A percentile compares a stretch with the other conserved stretches of the same genome.
Conservation (phyloP, 805 yeast genomes). For the Teunomyces funiuensis region DNA sequence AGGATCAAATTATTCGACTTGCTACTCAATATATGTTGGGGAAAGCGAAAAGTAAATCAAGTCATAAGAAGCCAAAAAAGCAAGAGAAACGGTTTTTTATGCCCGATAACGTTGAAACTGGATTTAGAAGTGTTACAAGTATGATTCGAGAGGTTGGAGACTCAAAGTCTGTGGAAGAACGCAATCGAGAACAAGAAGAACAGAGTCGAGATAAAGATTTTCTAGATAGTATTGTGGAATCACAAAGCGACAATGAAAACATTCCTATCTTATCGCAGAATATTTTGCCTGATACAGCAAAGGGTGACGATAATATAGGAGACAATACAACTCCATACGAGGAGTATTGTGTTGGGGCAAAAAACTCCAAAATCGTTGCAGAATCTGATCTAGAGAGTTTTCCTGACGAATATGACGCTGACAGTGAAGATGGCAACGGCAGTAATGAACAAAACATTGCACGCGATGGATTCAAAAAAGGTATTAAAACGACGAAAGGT, state of each 20-base stretch:
- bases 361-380: no score
- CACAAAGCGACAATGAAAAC: slow-evolving; percentile 15
- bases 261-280: neutral
- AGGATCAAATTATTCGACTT: slow-evolving; percentile 62
- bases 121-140: slow-evolving; percentile 54
- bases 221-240: slow-evolving; percentile 16
- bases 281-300: neutral
- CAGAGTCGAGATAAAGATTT: slow-evolving; percentile 9
- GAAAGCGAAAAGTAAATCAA: slow-evolving; percentile 17
- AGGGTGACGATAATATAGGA: neutral
- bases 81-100: slow-evolving; percentile 55
- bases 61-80: slow-evolving; percentile 16
- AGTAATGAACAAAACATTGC: no score
- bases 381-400: no score
- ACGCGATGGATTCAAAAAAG: no score
- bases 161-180: slow-evolving; percentile 2
- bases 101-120: slow-evolving; percentile 72
- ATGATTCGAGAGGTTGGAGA: slow-evolving; percentile 34
- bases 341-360: no score
- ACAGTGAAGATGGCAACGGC: neutral
- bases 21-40: slow-evolving; percentile 67
- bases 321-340: neutral
- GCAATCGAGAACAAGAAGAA: no score
- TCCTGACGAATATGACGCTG: no score
- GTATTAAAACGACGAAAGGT: no score